Percentiles rank a stretch among this genome's conserved stretches.
phyloP scores from a whole-genome alignment of 2,329 filamentous ascomycete species.

The Botrytis paeoniae region DNA sequence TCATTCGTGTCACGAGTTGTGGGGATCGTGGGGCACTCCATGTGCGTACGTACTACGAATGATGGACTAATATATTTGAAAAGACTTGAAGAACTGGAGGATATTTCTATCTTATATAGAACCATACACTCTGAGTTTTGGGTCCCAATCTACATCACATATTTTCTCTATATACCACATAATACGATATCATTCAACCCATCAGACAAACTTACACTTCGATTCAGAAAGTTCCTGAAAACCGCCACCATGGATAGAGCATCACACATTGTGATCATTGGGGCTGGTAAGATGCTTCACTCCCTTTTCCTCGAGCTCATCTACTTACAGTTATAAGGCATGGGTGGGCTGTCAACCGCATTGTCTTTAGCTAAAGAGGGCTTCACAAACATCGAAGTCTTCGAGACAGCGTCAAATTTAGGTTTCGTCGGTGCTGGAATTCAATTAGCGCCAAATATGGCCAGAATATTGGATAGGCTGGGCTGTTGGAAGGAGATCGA shows the following conservation, averaged over 20 bases:
- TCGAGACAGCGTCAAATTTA: conserved; percentile 68
- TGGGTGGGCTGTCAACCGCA: conserved; percentile 73
- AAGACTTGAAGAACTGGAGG: background rate
- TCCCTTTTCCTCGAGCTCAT: no score
- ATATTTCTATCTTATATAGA: background rate
- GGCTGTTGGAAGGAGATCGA: conserved; percentile 71
- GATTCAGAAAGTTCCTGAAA: background rate
- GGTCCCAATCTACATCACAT: background rate
- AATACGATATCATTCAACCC: background rate
- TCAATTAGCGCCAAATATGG: conserved; percentile 80
- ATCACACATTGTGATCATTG: conserved; percentile 43
- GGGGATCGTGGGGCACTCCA: conserved; percentile 13
- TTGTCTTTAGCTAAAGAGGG: conserved; percentile 73
- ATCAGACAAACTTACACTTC: background rate
- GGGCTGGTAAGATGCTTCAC: conserved; percentile 45
- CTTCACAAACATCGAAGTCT: conserved; percentile 70
- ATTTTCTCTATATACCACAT: background rate
- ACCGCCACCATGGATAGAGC: background rate
- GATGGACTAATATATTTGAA: background rate
- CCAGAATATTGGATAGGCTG: conserved; percentile 67
- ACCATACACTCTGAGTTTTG: background rate
- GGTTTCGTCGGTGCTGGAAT: conserved; percentile 85
- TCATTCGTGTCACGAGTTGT: background rate
- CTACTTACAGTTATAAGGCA: conserved; percentile 49
- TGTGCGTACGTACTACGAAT: background rate